Evolutionary conservation across 129 eudicot species (phyloP), one percentile per base, ranked within the genome.

Genomic region (carrot (Daucus carota)): DNA sequence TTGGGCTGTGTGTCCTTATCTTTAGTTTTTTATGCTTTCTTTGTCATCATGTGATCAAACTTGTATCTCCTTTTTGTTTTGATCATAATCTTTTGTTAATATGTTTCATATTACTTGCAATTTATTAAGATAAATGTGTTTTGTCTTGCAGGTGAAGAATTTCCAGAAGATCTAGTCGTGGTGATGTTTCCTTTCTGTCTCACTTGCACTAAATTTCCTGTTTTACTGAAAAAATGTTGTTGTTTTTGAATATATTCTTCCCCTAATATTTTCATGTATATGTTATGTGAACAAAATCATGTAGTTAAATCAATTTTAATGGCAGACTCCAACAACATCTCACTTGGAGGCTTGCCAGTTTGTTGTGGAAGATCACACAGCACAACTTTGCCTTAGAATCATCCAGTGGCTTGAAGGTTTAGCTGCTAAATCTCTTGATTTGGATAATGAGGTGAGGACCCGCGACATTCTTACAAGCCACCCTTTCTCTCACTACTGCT

Each of bases 391-490:
- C 84, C 96, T 91, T 77, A 86, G 99, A 79, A 89, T 94, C 83
- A 88, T 91, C 74, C 97, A 89, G 75, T 94, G 97, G 99, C 97
- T 94, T 50, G 99, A 94, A 84, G 97, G 88, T 36, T 86, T 94
- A 83, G 96, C 97, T 42, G 92, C 97, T 50, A 91, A 87, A 81
- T 86, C 96, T 80, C 99, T 94, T 81, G 99, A 94, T 79, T 82
- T 91, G 84, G 99, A 91, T 75, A 87, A 79, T 75, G 86, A 94
- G 99, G 99, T 94, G 73, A 80, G 24, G 32, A 24, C 18, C 62
- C 38, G 31, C 71, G 47, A 62, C 38, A 32, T 20, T 16, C 22
- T 8, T 38, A 47, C 32, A 15, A 57, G 32, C 24, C 15, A n/a
- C 72, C 52, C 31, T 22, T 43, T 71, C 15, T 17, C 33, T 45